These are phyloP conservation scores for Trichocladium antarcticum DNA, from an alignment of 495 filamentous ascomycete genomes.

Conservation along the genomic window DNA sequence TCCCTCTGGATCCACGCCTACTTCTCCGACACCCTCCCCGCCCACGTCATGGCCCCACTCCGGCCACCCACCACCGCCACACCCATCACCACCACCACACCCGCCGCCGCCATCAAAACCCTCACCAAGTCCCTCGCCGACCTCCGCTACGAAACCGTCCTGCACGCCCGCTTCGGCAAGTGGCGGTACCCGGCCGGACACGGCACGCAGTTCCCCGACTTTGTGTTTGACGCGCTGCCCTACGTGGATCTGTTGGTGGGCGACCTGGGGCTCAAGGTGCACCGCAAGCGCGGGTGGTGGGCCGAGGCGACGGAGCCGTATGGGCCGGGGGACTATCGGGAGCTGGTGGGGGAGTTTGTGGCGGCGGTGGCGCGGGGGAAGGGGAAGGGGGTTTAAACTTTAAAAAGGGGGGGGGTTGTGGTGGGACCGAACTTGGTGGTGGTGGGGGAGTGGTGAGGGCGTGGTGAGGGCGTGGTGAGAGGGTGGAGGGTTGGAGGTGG, in stretches of 20 bases:
- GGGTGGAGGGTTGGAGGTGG: no score
- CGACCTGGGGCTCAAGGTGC: conserved; percentile 48
- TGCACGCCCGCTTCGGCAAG: conserved; percentile 56
- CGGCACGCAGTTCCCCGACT: conserved; percentile 53
- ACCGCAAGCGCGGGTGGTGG: conserved; percentile 36
- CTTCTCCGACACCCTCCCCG: conserved; percentile 32
- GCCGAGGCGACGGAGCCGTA: conserved; percentile 46
- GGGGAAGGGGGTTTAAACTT: background rate
- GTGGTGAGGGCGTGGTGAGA: no score
- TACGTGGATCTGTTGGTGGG: conserved; percentile 61
- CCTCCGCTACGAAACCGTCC: conserved; percentile 44
- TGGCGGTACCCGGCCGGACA: conserved; percentile 59
- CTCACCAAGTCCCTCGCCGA: conserved; percentile 20
- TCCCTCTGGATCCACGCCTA: conserved; percentile 64
- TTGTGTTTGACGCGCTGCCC: conserved; percentile 67
- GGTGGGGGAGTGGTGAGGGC: no score
- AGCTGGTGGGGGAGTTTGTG: conserved; percentile 48
- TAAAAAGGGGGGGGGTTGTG: background rate
- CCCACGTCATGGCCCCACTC: conserved; percentile 11
- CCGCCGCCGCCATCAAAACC: no score
- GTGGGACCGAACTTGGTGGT: no score
- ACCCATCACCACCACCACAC: background rate
- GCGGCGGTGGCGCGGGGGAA: background rate
- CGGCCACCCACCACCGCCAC: background rate
- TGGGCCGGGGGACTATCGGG: conserved; percentile 49